Evolutionary conservation across 495 filamentous ascomycete genomes (phyloP).

Genomic region (Hypoxylon fragiforme): DNA sequence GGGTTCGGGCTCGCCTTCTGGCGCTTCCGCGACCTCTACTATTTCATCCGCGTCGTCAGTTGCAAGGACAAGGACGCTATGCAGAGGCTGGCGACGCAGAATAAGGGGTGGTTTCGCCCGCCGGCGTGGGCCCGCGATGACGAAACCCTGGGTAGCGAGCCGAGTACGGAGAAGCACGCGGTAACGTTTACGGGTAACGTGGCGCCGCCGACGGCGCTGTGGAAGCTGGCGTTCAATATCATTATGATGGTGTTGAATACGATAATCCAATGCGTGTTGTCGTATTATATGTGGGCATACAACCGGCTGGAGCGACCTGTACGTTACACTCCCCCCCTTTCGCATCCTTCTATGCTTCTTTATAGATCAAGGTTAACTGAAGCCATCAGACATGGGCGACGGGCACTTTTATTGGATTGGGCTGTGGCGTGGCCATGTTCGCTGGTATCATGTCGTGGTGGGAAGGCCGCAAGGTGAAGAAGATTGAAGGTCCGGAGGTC

Average conservation of each 20-base stretch:
- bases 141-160: background rate
- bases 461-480: slow-evolving; percentile 33
- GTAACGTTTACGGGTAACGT: slow-evolving; percentile 56
- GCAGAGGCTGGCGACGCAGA: slow-evolving; percentile 14
- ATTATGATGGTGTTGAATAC: slow-evolving; percentile 67
- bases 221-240: slow-evolving; percentile 67
- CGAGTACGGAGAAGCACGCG: slow-evolving; percentile 44
- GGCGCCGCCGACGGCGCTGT: slow-evolving; percentile 58
- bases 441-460: slow-evolving; percentile 30
- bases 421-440: slow-evolving; percentile 10
- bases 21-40: slow-evolving; percentile 79
- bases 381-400: slow-evolving; percentile 13
- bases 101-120: slow-evolving; percentile 23
- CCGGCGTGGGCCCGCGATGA: slow-evolving; percentile 8
- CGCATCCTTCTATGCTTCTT: background rate
- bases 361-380: background rate
- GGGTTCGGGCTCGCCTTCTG: slow-evolving; percentile 83
- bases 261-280: slow-evolving; percentile 62
- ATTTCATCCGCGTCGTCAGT: slow-evolving; percentile 40
- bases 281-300: slow-evolving; percentile 67
- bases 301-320: slow-evolving; percentile 60
- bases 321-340: background rate
- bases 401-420: slow-evolving; percentile 18
- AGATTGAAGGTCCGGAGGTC: slow-evolving; percentile 22
- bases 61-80: slow-evolving; percentile 36